Base-by-base conservation (phyloP, 1,284 basidiomycete genomes). In the Trichosporon coremiiforme region DNA sequence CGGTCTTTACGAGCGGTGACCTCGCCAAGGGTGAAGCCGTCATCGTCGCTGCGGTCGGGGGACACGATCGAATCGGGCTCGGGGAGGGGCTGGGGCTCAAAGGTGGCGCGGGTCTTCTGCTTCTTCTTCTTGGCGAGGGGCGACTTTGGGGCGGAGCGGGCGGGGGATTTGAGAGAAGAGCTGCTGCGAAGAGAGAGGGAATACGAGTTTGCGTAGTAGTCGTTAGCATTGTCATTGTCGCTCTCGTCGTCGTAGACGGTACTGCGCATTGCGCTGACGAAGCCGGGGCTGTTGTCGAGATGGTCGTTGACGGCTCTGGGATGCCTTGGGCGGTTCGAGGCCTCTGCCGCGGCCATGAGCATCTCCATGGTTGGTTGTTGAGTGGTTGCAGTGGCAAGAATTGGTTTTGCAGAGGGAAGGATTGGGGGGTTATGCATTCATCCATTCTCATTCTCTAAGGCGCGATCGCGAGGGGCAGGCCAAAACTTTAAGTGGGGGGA, bases 291-390 rank as follows among this genome's bases (percentile, higher is more conserved):
- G 55, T 57, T 57, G 29, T 57, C 55, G 55, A 57, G 29, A 57
- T 57, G 55, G 55, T 57, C 53, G 53, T 29, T 22, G 53, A 55
- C 3, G 53, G 36, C 36, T 38, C 36, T 38, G 41, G 13, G 15
- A 10, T 45, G 2, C 41, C 41, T 45, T 10, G 41, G 13, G 13
- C 17, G 41, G 17, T 4, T n/a, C 36, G 36, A 38, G 5, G 55
- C 13, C 6, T 22, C 55, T 9, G 55, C 9, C 2, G 55, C 55
- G 25, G 55, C 55, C 55, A 57, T 57, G 55, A 57, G 55, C 55
- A 57, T 57, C 55, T 57, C 55, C 55, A 57, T 57, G 55, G 29
- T 17, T n/a, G n/a, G 53, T n/a, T n/a, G n/a, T n/a, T n/a, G n/a
- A n/a, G n/a, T n/a, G n/a, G n/a, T n/a, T n/a, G n/a, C n/a, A n/a